Percentiles rank a stretch among this genome's conserved stretches.
These are phyloP conservation scores for Pythium dissotocum DNA, from an alignment of 352 stramenopile species.

Conservation along the genomic window DNA sequence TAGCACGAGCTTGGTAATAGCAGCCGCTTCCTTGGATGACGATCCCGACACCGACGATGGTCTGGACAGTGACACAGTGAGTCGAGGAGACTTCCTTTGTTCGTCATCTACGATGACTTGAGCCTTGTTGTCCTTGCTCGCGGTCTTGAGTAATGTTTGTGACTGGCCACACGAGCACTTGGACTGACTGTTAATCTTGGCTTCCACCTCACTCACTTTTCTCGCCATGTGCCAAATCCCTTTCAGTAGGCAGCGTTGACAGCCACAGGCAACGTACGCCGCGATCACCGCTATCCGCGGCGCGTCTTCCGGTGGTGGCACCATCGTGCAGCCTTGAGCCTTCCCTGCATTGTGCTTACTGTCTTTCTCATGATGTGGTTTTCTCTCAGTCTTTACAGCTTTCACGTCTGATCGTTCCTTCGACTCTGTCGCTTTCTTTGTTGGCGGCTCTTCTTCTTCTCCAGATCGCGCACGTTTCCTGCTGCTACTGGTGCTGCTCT, in stretches of 20 bases:
- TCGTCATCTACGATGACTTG: slow-evolving; percentile 9
- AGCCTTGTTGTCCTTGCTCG: too few species aligned
- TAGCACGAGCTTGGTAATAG: slow-evolving; percentile 14
- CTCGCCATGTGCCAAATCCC: slow-evolving; percentile 9
- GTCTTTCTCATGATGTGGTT: background rate
- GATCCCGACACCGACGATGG: background rate
- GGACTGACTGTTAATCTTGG: background rate
- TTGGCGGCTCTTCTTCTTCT: background rate
- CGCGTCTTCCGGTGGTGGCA: background rate
- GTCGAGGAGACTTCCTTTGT: background rate
- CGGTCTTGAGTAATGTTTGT: too few species aligned
- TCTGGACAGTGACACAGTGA: background rate
- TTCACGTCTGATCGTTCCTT: too few species aligned
- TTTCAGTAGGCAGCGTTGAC: slow-evolving; percentile 9
- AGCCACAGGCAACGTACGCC: slow-evolving; percentile 20
- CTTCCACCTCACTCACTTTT: slow-evolving; percentile 4
- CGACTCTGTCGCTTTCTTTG: background rate
- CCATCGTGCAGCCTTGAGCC: background rate
- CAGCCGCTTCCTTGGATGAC: background rate
- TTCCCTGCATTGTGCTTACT: background rate
- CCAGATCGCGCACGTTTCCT: background rate
- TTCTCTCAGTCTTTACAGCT: too few species aligned
- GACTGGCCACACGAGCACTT: background rate
- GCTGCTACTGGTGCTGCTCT: too few species aligned
- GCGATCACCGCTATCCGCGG: background rate